Evolutionary conservation across 306 rosid genomes (phyloP).

Genomic region (Sindora glabra): DNA sequence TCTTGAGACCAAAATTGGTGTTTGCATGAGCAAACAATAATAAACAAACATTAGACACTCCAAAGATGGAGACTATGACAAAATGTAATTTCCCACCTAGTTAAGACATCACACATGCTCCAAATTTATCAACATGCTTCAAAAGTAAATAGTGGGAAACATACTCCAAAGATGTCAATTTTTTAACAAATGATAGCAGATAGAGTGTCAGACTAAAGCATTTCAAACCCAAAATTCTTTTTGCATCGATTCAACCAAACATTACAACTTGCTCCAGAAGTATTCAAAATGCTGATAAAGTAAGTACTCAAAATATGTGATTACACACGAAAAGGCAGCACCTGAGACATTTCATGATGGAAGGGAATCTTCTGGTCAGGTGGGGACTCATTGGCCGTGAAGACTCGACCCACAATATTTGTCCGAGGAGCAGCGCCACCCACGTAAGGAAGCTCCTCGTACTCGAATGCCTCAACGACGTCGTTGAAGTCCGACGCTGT

Average conservation of each 20-base stretch:
- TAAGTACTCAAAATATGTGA: not conserved
- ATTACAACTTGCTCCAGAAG: not conserved
- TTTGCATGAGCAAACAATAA: too few relatives aligned
- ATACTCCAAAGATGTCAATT: too few relatives aligned
- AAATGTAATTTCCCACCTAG: too few relatives aligned
- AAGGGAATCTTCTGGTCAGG: constrained; percentile 84
- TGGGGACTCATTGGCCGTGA: constrained; percentile 88
- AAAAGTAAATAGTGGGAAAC: too few relatives aligned
- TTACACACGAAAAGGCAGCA: not conserved
- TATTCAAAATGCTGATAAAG: not conserved
- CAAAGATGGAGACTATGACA: too few relatives aligned
- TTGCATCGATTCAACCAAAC: not conserved
- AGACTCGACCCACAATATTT: constrained; percentile 71
- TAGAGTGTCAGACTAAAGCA: too few relatives aligned
- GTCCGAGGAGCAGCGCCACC: constrained; percentile 86
- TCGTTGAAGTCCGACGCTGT: constrained; percentile 70
- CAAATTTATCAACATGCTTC: too few relatives aligned
- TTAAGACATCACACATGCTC: too few relatives aligned
- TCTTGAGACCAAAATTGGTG: too few relatives aligned
- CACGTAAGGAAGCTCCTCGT: constrained; percentile 77
- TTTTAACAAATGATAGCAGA: not conserved
- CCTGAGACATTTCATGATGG: constrained; percentile 92
- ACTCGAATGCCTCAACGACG: constrained; percentile 66
- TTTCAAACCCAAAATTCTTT: not conserved
- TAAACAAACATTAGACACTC: too few relatives aligned